These are phyloP conservation scores for Solanum chacoense DNA, from an alignment of 305 asterid genomes.

Conservation along the genomic window DNA sequence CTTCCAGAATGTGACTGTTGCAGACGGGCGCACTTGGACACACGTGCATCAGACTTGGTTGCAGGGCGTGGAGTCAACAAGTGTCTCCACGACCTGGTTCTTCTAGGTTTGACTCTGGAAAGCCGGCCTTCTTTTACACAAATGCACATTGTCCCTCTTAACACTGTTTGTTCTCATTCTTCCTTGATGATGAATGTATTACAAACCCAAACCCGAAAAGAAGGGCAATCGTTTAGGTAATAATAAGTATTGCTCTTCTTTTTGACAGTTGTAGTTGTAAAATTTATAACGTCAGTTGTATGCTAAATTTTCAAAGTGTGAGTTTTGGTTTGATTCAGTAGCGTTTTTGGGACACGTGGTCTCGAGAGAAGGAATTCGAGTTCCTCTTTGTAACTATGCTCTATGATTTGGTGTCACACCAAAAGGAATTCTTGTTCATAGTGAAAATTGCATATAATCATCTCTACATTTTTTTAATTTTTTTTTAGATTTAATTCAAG, in stretches of 20 bases:
- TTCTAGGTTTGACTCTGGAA: conserved; percentile 9
- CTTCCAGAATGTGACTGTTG: conserved; percentile 48
- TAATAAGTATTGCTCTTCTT: background rate
- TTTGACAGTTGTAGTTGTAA: background rate
- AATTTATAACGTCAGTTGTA: background rate
- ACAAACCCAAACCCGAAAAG: background rate
- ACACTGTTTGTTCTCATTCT: background rate
- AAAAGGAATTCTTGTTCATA: background rate
- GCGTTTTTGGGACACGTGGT: background rate
- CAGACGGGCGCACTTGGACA: conserved; percentile 63
- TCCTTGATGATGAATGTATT: background rate
- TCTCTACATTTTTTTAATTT: background rate
- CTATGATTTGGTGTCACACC: background rate
- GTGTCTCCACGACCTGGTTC: conserved; percentile 34
- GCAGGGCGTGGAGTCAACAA: conserved; percentile 39
- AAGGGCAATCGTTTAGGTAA: background rate
- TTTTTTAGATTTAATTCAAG: background rate
- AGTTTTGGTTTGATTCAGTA: background rate
- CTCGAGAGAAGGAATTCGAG: background rate
- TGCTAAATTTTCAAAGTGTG: background rate
- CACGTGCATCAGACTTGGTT: conserved; percentile 87
- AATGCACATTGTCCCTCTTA: background rate
- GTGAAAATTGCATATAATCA: background rate
- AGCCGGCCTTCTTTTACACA: background rate
- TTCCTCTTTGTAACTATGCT: background rate